These are phyloP conservation scores for Pseudogymnoascus sp. DNA, from an alignment of 2,329 filamentous ascomycete species.

Conservation along the genomic window DNA sequence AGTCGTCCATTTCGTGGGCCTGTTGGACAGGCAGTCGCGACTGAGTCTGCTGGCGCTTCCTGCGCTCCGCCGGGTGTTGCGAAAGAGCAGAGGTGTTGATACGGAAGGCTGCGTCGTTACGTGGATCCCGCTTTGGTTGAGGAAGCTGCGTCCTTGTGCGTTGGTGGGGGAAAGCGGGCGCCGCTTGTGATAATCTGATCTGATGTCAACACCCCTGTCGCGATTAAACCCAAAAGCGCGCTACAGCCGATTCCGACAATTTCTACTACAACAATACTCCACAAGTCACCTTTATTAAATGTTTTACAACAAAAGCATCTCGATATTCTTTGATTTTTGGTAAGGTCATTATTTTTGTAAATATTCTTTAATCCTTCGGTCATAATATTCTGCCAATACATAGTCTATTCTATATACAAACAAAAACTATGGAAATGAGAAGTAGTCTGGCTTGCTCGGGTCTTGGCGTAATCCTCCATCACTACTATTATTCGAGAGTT, in stretches of 20 bases:
- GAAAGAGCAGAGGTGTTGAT: conserved; percentile 2
- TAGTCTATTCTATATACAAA: conserved; percentile 3
- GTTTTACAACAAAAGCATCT: background rate
- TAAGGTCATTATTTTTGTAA: conserved; percentile 1
- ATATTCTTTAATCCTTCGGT: background rate
- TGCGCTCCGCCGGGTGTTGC: conserved; percentile 2
- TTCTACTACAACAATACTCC: conserved; percentile 20
- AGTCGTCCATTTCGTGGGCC: conserved; percentile 72
- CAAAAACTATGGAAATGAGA: conserved; percentile 10
- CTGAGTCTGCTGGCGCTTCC: conserved; percentile 5
- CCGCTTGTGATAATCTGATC: conserved; percentile 11
- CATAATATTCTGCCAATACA: background rate
- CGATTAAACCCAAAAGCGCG: conserved; percentile 6
- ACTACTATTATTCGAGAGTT: background rate
- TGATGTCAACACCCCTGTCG: conserved; percentile 11
- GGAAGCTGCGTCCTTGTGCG: background rate
- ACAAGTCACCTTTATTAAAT: conserved; percentile 17
- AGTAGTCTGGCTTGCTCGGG: conserved; percentile 2
- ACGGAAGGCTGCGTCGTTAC: conserved; percentile 2
- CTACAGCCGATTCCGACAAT: conserved; percentile 4
- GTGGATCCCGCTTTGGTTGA: conserved; percentile 1
- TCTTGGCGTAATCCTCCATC: conserved; percentile 10
- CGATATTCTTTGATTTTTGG: background rate
- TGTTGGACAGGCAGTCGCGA: background rate
- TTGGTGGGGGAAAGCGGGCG: conserved; percentile 10